Base-by-base conservation (phyloP, 2,329 filamentous ascomycete genomes). In the Fusarium udum region DNA sequence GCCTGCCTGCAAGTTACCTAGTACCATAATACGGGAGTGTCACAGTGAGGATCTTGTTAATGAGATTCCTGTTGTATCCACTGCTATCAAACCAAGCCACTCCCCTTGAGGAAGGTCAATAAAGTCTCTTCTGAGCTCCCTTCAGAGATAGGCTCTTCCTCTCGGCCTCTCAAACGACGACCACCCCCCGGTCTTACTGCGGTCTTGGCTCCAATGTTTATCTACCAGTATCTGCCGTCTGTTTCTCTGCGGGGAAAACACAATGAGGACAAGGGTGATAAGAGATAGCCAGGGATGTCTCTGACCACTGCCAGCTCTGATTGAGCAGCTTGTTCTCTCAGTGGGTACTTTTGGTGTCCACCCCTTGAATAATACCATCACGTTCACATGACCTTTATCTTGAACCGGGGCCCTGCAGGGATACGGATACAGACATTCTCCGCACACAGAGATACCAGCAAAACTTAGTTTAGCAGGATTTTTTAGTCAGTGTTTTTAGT, bases 301-400 rank as follows among this genome's bases (percentile, higher is more conserved):
- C 39, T 55, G 52, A 49, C 36, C 45, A 36, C 18, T 22, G 4
- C 9, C 9, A 3, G 8, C 28, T 56, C 13, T 67, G 37, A 31
- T 64, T 57, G 39, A 51, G 24, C 14, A 28, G 26, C 31, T 26
- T 37, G 42, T 28, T 31, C 36, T 16, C 37, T 26, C 52, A 32
- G 63, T 36, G 64, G 62, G 45, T 37, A 65, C 56, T 52, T 39
- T 31, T 46, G 63, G 52, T 71, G 51, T 39, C 14, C 69, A 57
- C 51, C 39, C 60, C 42, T 48, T 48, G 42, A 31, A 61, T 45
- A 45, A 40, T 69, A 46, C 45, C 45, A 60, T 60, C 42, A 58
- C 46, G 52, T 64, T 56, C 71, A 74, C 71, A 69, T 73, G 66
- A 73, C 61, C 58, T 71, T 73, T 64, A 71, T 68, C 71, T 71